Evolutionary conservation across 1,284 basidiomycete genomes (phyloP), one percentile per base, ranked within the genome.

Genomic region (Trichosporon sp.): DNA sequence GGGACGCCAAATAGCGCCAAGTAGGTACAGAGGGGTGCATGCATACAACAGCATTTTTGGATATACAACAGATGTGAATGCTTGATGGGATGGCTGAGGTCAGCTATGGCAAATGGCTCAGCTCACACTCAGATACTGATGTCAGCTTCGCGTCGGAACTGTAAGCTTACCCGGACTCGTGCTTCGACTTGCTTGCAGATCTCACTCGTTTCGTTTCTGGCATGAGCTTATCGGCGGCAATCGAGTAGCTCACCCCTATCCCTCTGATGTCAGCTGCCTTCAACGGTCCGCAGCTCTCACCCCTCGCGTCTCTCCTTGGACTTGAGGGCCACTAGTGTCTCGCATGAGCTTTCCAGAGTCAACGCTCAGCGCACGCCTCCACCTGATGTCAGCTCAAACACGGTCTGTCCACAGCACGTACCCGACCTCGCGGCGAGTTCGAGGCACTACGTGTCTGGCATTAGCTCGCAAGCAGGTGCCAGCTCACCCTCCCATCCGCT

Each of bases 401-500:
- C 51, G 48, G 16, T 51, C 48, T 4, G 26, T 26, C 35, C 2
- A 46, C 3, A 54, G 51, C 51, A 54, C 51, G 4, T 4, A 19
- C 51, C 11, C 43, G 14, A n/a, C 43, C 40, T 16, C 14, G 43
- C 43, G 12, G 43, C 43, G 32, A 14, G 6, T 37, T 37, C 6
- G 14, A 7, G 4, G 5, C 32, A 6, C 51, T 69, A 73, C 31
- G 70, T 73, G 56, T 71, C 72, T 71, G 67, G 0, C 2, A 64
- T 70, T 19, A 51, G 51, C n/a, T 16, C 14, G 35, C 37, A n/a
- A 16, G 37, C 31, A 0, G 8, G 4, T 19, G 26, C 5, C 16
- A 67, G 32, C 75, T 70, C 63, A 78, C 77, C 78, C 71, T 78
- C 77, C 78, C 78, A 79, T 1, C 78, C 78, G 37, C 78, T 79